These are phyloP conservation scores for Brettanomyces nanus DNA, from an alignment of 805 yeast species.

Conservation along the genomic window DNA sequence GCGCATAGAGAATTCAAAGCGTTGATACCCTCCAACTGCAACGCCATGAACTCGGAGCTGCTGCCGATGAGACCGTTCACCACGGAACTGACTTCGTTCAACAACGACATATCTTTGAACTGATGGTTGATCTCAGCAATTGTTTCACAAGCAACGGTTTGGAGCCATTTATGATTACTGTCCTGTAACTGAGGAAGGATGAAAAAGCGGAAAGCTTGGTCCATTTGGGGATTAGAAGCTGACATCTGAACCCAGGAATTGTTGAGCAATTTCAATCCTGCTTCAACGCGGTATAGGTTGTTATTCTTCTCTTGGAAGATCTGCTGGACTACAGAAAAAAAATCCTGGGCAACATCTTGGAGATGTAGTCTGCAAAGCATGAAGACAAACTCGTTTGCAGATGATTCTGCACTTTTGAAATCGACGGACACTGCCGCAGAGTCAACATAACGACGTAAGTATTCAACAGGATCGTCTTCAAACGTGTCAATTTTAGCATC, in stretches of 20 bases:
- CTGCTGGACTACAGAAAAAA: not conserved
- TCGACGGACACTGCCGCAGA: slow-evolving; percentile 30
- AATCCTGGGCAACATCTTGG: slow-evolving; percentile 10
- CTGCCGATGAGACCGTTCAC: not conserved
- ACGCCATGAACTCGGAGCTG: slow-evolving; percentile 19
- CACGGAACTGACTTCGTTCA: not conserved
- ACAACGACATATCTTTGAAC: not conserved
- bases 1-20: slow-evolving; percentile 38
- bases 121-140: slow-evolving; percentile 23
- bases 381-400: slow-evolving; percentile 36
- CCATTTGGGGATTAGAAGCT: not conserved
- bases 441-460: slow-evolving; percentile 51
- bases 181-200: slow-evolving; percentile 57
- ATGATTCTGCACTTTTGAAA: slow-evolving; percentile 40
- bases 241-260: slow-evolving; percentile 38
- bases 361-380: slow-evolving; percentile 10
- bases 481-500: slow-evolving; percentile 63
- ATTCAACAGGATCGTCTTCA: slow-evolving; percentile 85
- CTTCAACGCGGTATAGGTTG: slow-evolving; percentile 28
- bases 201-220: slow-evolving; percentile 18
- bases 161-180: slow-evolving; percentile 50
- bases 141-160: slow-evolving; percentile 62
- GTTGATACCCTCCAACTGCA: slow-evolving; percentile 44
- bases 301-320: slow-evolving; percentile 1
- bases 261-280: slow-evolving; percentile 67